These are phyloP conservation scores for Monosporozyma aerobia DNA, from an alignment of 805 yeast species.

Conservation along the genomic window DNA sequence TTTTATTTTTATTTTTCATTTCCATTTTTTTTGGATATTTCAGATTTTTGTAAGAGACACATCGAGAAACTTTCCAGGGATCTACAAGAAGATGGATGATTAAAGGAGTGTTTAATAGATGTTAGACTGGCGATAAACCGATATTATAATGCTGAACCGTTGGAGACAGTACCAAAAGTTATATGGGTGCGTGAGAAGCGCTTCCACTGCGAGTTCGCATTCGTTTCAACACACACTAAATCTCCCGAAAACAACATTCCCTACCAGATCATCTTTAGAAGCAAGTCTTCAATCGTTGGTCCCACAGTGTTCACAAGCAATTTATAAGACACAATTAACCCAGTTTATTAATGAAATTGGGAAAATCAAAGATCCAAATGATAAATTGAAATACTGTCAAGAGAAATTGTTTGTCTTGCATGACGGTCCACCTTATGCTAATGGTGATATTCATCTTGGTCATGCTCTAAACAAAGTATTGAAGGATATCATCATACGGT, in stretches of 20 bases:
- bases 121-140: not conserved
- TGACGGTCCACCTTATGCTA: conserved; percentile 99
- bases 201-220: conserved; percentile 14
- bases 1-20: not conserved
- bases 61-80: not conserved
- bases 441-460: conserved; percentile 85
- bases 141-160: not conserved
- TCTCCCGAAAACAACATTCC: conserved; percentile 63
- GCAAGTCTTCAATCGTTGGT: conserved; percentile 36
- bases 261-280: conserved; percentile 46
- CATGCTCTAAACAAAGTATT: conserved; percentile 86
- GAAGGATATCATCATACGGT: conserved; percentile 78
- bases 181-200: not conserved
- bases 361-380: conserved; percentile 13
- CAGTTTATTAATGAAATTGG: conserved; percentile 12
- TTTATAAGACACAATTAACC: conserved; percentile 57
- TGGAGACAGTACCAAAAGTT: not conserved
- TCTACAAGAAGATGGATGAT: not conserved
- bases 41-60: not conserved
- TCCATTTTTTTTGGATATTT: not conserved
- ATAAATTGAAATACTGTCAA: conserved; percentile 16
- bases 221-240: conserved; percentile 43
- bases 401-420: conserved; percentile 58
- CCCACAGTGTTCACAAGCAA: conserved; percentile 44
- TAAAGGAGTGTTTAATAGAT: not conserved